Base-by-base conservation (phyloP, 768 basidiomycete species). In the Agaricus sinodeliciosus region DNA sequence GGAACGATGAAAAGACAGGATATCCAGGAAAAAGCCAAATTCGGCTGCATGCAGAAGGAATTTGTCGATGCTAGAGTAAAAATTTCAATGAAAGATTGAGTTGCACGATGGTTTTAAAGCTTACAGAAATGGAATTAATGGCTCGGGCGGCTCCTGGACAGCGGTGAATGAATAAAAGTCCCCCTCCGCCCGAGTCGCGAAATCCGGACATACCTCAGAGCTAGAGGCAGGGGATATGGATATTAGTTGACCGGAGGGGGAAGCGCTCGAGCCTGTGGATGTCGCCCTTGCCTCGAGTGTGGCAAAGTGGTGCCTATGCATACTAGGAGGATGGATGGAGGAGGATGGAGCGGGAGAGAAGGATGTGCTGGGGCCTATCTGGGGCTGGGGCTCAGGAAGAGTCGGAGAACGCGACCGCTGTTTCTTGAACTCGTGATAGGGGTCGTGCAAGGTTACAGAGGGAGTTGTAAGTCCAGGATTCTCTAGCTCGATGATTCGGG, bases 1-100 rank as follows among this genome's bases (percentile, higher is more conserved):
- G 3, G 73, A 65, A 35, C 70, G 68, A 43, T 74, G 75, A 56
- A 84, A 76, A 28, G 80, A 73, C 7, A 72, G 52, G 6, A 65
- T 59, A 51, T 73, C 66, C 51, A 90, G 77, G 65, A 88, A 90
- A 60, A 89, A 81, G 4, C 84, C 84, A 53, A 87, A 74, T 58
- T 81, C 75, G 34, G 70, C 63, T 0, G 78, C 73, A 58, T 86
- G 74, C 13, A 76, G 78, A 9, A 82, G 63, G 60, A 91, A 82
- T 25, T 69, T 69, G 59, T 82, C 78, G 3, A 85, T 63, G 35
- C 85, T 87, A 11, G 57, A 34, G 48, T 41, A 39, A 16, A 34
- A 34, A 12, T 12, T 49, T 39, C 49, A 19, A 35, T 58, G 42
- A 53, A 46, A 52, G 52, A 35, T 22, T 27, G 19, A 46, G 27